A percentile compares a stretch with the other conserved stretches of the same genome.
Evolutionary conservation across 2,329 filamentous ascomycete species (phyloP).

Genomic region (Lecanosticta acicola): DNA sequence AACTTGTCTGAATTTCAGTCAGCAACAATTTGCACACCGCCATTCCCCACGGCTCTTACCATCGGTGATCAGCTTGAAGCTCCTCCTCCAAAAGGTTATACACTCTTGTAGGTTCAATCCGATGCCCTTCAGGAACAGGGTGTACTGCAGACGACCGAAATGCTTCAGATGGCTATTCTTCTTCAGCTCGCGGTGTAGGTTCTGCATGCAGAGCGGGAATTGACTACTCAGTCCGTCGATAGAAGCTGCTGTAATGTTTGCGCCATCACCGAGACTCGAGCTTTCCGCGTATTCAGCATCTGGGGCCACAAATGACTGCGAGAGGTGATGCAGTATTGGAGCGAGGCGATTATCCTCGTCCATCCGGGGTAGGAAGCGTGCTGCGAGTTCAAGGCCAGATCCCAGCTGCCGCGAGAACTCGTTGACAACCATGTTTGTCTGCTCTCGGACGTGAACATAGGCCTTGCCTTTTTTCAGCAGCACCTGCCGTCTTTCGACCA

Average conservation of each 20-base stretch:
- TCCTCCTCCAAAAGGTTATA: conserved; percentile 81
- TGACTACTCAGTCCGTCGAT: conserved; percentile 74
- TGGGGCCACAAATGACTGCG: conserved; percentile 89
- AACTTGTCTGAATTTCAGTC: conserved; percentile 60
- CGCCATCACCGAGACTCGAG: conserved; percentile 55
- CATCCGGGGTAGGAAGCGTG: conserved; percentile 81
- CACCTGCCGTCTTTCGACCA: conserved; percentile 74
- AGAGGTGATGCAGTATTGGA: conserved; percentile 73
- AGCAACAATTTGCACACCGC: conserved; percentile 2
- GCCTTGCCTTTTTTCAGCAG: conserved; percentile 77
- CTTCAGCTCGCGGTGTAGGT: conserved; percentile 77
- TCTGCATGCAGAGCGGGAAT: conserved; percentile 92
- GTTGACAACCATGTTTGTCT: conserved; percentile 79
- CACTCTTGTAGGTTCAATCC: conserved; percentile 88
- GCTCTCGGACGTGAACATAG: conserved; percentile 81
- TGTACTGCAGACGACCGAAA: conserved; percentile 87
- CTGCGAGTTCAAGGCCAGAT: conserved; percentile 78
- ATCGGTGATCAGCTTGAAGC: conserved; percentile 81
- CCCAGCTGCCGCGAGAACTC: conserved; percentile 80
- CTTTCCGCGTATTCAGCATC: conserved; percentile 72
- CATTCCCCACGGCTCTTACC: conserved; percentile 16
- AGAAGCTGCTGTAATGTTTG: conserved; percentile 69
- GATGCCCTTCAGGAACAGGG: conserved; percentile 92
- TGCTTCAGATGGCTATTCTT: conserved; percentile 91
- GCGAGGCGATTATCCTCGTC: conserved; percentile 92